Evolutionary conservation across 1,284 basidiomycete species (phyloP).

Genomic region (Apiotrichum sp.): DNA sequence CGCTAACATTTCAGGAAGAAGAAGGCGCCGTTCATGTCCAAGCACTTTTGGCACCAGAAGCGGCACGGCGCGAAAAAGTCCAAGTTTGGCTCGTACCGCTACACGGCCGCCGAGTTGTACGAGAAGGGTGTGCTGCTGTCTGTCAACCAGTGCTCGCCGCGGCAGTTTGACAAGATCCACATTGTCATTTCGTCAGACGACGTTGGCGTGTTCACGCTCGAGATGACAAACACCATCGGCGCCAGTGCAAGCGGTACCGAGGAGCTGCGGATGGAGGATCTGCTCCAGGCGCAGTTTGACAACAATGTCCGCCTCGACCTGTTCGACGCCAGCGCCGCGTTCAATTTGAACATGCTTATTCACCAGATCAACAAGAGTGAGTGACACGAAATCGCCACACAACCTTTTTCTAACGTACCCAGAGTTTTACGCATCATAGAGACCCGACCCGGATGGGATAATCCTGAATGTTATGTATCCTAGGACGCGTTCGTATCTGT

Average conservation of each 20-base stretch:
- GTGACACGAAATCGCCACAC: conserved; percentile 11
- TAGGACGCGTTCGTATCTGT: conserved; percentile 1
- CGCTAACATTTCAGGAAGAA: conserved; percentile 61
- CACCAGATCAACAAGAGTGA: conserved; percentile 91
- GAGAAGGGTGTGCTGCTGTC: conserved; percentile 66
- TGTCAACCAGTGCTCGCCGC: conserved; percentile 84
- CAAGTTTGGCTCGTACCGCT: conserved; percentile 94
- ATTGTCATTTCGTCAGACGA: conserved; percentile 85
- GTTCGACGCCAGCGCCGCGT: conserved; percentile 76
- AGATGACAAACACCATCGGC: conserved; percentile 61
- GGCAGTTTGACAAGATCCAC: conserved; percentile 87
- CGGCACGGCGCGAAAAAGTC: conserved; percentile 74
- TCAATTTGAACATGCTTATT: conserved; percentile 83
- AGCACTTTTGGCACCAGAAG: conserved; percentile 81
- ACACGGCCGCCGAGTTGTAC: conserved; percentile 73
- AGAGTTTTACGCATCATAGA: conserved; percentile 12
- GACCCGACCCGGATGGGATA: background rate
- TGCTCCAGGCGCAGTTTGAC: conserved; percentile 88
- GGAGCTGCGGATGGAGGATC: conserved; percentile 70
- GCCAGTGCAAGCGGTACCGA: conserved; percentile 52
- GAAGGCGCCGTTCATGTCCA: conserved; percentile 78
- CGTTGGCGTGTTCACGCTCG: conserved; percentile 79
- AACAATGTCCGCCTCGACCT: conserved; percentile 72
- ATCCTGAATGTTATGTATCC: background rate
- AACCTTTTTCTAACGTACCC: background rate